Evolutionary conservation across 23 red algal species (phyloP).

Genomic region (Gracilaria gracilis): DNA sequence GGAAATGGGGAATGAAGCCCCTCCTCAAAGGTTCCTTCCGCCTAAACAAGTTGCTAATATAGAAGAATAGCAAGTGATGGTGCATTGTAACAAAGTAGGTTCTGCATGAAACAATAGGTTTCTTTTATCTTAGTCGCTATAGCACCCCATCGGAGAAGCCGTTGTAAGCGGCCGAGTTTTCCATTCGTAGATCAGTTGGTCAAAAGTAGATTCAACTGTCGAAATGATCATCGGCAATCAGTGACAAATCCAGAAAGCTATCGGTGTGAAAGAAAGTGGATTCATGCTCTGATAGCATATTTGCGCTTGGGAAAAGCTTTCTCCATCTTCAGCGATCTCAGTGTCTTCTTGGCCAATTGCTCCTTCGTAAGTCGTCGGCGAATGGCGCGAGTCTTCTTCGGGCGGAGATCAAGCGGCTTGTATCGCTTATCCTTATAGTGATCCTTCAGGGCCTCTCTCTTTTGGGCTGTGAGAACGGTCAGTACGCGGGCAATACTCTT

Average conservation of each 20-base stretch:
- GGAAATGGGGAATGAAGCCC: neutral
- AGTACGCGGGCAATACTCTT: slow-evolving; percentile 95
- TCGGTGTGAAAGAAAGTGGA: neutral
- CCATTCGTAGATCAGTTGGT: neutral
- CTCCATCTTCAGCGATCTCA: slow-evolving; percentile 80
- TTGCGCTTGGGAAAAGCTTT: slow-evolving; percentile 90
- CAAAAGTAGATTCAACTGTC: neutral
- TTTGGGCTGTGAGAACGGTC: slow-evolving; percentile 89
- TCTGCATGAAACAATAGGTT: neutral
- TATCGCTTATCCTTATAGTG: slow-evolving; percentile 93
- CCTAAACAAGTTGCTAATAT: neutral
- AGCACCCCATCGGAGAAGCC: neutral
- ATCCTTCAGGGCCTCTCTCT: slow-evolving; percentile 80
- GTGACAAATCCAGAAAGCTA: neutral
- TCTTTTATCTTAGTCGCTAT: neutral
- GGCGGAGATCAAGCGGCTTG: slow-evolving; percentile 97
- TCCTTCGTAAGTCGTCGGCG: slow-evolving; percentile 90
- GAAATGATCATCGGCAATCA: neutral
- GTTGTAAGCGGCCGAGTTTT: neutral
- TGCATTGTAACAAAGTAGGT: neutral
- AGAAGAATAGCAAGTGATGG: neutral
- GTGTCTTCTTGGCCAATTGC: slow-evolving; percentile 78
- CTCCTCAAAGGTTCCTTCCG: neutral
- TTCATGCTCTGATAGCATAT: slow-evolving; percentile 85
- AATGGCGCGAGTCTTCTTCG: slow-evolving; percentile 98